A percentile compares a stretch with the other conserved stretches of the same genome.
Conservation (phyloP, 805 yeast genomes). For the Candida sonorensis region DNA sequence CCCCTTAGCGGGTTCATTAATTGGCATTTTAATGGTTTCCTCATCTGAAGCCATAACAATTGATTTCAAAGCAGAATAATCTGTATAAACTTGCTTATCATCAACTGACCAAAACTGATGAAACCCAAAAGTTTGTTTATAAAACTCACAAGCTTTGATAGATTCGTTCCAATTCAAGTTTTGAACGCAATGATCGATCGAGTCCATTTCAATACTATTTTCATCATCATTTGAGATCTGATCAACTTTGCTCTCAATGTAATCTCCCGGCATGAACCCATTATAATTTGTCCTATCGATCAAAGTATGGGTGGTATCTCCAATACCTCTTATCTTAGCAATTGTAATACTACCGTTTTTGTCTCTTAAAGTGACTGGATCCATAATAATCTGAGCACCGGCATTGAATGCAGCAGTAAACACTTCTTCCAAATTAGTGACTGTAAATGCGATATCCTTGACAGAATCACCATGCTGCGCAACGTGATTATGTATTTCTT, state of each 20-base stretch:
- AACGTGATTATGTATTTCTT: constrained; percentile 39
- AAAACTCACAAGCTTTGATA: constrained; percentile 50
- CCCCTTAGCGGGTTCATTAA: constrained; percentile 78
- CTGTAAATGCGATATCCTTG: constrained; percentile 68
- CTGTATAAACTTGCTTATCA: constrained; percentile 66
- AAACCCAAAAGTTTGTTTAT: constrained; percentile 61
- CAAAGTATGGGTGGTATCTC: constrained; percentile 67
- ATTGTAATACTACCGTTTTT: constrained; percentile 40
- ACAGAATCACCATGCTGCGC: constrained; percentile 70
- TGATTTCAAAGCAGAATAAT: constrained; percentile 61
- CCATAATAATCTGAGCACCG: constrained; percentile 38
- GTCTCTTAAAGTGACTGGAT: constrained; percentile 30
- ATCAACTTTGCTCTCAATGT: constrained; percentile 4
- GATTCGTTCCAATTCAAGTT: constrained; percentile 67
- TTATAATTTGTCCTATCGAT: constrained; percentile 34
- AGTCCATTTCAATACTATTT: constrained; percentile 25
- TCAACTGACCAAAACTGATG: constrained; percentile 83
- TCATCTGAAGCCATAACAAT: constrained; percentile 69
- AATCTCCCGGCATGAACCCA: constrained; percentile 23
- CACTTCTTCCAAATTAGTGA: constrained; percentile 39
- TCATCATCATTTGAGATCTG: neutral
- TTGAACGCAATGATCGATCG: constrained; percentile 77
- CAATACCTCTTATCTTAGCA: constrained; percentile 48
- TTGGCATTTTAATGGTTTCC: constrained; percentile 68
- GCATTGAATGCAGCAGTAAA: constrained; percentile 39